Base-by-base conservation (phyloP, 768 basidiomycete species). In the Suillus plorans region DNA sequence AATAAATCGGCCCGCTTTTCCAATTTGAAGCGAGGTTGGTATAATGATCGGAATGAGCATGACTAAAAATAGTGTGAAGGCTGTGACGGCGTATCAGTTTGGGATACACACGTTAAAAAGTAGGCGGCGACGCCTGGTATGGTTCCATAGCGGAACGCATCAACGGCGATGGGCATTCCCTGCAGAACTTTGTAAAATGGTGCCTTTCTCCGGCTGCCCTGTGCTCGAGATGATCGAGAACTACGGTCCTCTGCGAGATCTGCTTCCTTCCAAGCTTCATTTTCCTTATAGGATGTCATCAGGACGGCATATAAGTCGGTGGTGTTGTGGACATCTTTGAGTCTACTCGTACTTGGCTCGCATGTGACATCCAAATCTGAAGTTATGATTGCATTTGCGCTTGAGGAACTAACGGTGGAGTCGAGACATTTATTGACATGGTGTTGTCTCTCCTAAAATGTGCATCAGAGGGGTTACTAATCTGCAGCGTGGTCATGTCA, bases 111-210 rank as follows among this genome's bases (percentile, higher is more conserved):
- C 95, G 95, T 94, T 67, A 98, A 77, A 69, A 97, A 94, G 75
- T 98, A 98, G 0, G 95, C 92, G 36, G 86, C 92, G 31, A 99
- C 86, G 12, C 87, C 88, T 6, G 96, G 95, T 58, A 99, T 95
- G 34, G 83, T 81, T 7, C 97, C 97, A 73, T 98, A 99, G 44
- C 90, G 86, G 77, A 99, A 99, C 2, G 96, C 97, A 73, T 99
- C 97, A 0, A 99, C 97, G 18, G 97, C 95, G 31, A 99, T 91
- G 10, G 96, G 95, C 95, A 99, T 97, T 1, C 97, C 97, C 70
- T 94, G 91, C 69, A 99, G 74, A 28, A 95, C 85, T 79, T 98
- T 99, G 79, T 97, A 99, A 74, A 99, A 99, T 0, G 97, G 97
- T 0, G 95, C 94, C 64, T 86, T 88, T 64, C 92, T 80, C 36